A percentile compares a stretch with the other conserved stretches of the same genome.
These are phyloP conservation scores for Dichotomopilus funicola DNA, from an alignment of 2,329 filamentous ascomycete genomes.

Conservation along the genomic window DNA sequence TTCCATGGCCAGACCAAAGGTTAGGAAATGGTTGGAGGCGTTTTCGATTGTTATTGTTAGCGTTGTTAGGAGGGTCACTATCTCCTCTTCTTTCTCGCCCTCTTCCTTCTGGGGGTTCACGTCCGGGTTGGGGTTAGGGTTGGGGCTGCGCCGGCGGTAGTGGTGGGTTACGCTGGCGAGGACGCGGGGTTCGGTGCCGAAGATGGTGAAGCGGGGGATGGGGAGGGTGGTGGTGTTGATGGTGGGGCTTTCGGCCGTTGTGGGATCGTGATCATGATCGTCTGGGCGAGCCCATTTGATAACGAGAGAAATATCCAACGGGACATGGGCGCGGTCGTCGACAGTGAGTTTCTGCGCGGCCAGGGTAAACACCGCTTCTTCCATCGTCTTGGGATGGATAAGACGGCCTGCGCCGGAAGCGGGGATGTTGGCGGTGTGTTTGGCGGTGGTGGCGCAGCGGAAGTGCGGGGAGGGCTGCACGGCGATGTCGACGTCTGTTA, in stretches of 20 bases:
- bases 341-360: constrained; percentile 69
- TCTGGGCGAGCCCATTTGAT: constrained; percentile 67
- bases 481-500: constrained; percentile 50
- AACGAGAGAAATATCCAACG: constrained; percentile 66
- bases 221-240: constrained; percentile 62
- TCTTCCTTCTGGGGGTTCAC: too few species aligned
- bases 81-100: too few species aligned
- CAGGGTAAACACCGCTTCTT: constrained; percentile 66
- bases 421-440: constrained; percentile 21
- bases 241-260: constrained; percentile 9
- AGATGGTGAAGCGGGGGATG: constrained; percentile 72
- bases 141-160: constrained; percentile 4
- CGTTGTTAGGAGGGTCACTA: constrained; percentile 32
- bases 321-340: constrained; percentile 72
- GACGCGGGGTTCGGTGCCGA: constrained; percentile 80
- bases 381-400: constrained; percentile 61
- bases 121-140: background rate
- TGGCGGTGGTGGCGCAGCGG: constrained; percentile 49
- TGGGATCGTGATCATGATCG: constrained; percentile 3
- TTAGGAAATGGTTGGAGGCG: constrained; percentile 87
- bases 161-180: constrained; percentile 53
- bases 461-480: constrained; percentile 14
- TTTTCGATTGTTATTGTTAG: constrained; percentile 73
- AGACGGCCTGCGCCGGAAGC: constrained; percentile 38
- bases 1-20: constrained; percentile 88